Conservation (phyloP, 177 flowering plant species). For the Vitis hybrid region DNA sequence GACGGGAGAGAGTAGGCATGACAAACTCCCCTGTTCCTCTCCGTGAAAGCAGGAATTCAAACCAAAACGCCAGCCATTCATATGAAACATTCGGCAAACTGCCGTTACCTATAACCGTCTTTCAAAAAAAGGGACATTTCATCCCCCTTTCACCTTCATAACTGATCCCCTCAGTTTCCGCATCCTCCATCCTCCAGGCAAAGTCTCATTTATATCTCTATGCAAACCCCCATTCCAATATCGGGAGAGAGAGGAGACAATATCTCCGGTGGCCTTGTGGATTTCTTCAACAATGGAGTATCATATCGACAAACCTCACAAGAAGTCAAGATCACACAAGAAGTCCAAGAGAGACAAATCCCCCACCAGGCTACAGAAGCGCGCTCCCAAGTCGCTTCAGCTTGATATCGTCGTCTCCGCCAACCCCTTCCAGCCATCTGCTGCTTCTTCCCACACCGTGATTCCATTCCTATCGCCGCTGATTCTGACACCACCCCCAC, state of each 20-base stretch:
- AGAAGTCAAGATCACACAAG: neutral
- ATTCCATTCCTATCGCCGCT: slow-evolving; percentile 54
- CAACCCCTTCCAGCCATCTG: neutral
- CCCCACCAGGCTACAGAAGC: slow-evolving; percentile 42
- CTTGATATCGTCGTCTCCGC: slow-evolving; percentile 18
- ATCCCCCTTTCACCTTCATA: neutral
- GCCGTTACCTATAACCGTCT: slow-evolving; percentile 17
- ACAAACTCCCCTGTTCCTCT: neutral
- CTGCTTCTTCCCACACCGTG: neutral
- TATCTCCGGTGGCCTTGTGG: too few species aligned
- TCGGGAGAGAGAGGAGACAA: neutral
- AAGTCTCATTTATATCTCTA: neutral
- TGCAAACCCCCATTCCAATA: neutral
- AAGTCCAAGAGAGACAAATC: slow-evolving; percentile 17
- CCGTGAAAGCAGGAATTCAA: neutral
- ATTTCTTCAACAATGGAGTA: slow-evolving; percentile 8
- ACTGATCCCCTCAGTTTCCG: slow-evolving; percentile 11
- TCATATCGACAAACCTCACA: neutral
- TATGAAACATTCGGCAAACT: neutral
- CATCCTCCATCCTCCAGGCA: neutral
- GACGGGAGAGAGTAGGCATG: too few species aligned
- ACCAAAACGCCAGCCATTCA: slow-evolving; percentile 2
- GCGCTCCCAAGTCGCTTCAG: slow-evolving; percentile 35
- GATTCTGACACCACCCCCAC: slow-evolving; percentile 17
- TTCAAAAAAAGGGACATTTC: neutral